Base-by-base conservation (phyloP, 345 rosid genomes). In the Boechera stricta region DNA sequence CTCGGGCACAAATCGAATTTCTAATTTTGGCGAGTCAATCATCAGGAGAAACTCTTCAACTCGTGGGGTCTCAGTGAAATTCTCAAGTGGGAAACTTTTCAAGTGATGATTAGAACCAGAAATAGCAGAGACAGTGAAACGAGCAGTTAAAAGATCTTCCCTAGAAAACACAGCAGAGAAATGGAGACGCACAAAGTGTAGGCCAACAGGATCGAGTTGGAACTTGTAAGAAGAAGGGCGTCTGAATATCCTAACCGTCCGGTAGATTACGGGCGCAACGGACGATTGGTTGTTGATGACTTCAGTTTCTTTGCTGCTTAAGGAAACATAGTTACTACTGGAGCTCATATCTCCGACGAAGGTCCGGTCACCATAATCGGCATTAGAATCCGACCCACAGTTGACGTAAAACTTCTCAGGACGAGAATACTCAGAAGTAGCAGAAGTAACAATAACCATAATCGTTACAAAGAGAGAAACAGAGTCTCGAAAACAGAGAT, bases 171-270 rank as follows among this genome's bases (percentile, higher is more conserved):
- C 7, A 31, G 36, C 63, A 4, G 56, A 67, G 73, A 78, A 78
- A 60, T 78, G 81, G 4, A 78, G 64, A 56, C 90, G 91, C 18
- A 89, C 81, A 6, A 88, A 21, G 77, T 89, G 60, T 42, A 68
- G 51, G n/a, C 84, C 86, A 12, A 6, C 3, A 3, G 44, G 26
- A 72, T 52, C 48, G 36, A 84, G 73, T 7, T 67, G 6, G 51
- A 91, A 58, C 44, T 16, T 69, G 75, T 86, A 89, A 6, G 33
- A 55, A 38, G 93, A 73, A 6, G 35, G 26, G 24, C 35, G 45
- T 12, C 36, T 38, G 84, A 83, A 88, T 41, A 84, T 67, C 63
- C 90, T 89, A 21, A 84, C 90, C 10, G 93, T 82, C 7, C 64
- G 55, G 64, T 91, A 82, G 36, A 89, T 77, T 12, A 31, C 28